Conservation (phyloP, 306 rosid species). For the Gleditsia sinensis region DNA sequence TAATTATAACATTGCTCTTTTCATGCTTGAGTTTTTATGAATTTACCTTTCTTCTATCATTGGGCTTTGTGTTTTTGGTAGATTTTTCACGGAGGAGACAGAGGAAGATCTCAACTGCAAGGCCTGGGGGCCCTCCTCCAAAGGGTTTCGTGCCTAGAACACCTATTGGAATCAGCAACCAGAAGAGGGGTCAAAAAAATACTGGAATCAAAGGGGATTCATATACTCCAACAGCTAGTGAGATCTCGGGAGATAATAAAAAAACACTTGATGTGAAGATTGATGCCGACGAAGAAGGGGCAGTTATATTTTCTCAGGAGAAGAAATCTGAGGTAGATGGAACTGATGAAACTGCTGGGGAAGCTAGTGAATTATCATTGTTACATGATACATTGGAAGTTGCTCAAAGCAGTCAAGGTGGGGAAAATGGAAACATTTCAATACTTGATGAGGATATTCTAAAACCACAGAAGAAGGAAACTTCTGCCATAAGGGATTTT, state of each 20-base stretch:
- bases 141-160: conserved; percentile 59
- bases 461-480: conserved; percentile 31
- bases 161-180: conserved; percentile 42
- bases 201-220: conserved; percentile 51
- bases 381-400: conserved; percentile 27
- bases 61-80: conserved; percentile 31
- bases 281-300: conserved; percentile 41
- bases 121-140: conserved; percentile 52
- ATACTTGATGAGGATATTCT: conserved; percentile 41
- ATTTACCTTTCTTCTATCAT: conserved; percentile 6
- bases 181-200: conserved; percentile 43
- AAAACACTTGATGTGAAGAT: conserved; percentile 36
- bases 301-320: conserved; percentile 40
- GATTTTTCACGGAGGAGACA: conserved; percentile 74
- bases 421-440: conserved; percentile 39
- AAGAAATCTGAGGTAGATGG: conserved; percentile 41
- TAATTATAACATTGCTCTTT: not conserved
- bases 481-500: conserved; percentile 34
- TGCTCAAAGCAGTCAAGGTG: conserved; percentile 33
- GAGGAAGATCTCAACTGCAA: conserved; percentile 53
- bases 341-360: conserved; percentile 38
- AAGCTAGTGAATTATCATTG: conserved; percentile 42
- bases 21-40: not conserved
- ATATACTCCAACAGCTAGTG: conserved; percentile 49
- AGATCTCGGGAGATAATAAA: conserved; percentile 31